These are phyloP conservation scores for Centaurea solstitialis DNA, from an alignment of 129 eudicot species.

Conservation along the genomic window DNA sequence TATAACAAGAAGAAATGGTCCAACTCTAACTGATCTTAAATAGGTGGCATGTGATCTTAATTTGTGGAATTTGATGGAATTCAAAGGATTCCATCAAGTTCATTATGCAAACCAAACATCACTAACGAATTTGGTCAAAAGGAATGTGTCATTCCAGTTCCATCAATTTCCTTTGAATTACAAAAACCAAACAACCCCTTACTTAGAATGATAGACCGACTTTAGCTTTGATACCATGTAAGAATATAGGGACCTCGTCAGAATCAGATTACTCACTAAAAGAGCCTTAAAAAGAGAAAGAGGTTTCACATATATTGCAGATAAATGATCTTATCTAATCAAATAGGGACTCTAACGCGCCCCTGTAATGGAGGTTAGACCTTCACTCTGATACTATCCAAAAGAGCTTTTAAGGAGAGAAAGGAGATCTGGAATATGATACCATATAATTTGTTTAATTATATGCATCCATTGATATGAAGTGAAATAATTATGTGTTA, in stretches of 20 bases:
- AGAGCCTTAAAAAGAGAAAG: background rate
- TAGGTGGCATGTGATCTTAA: too few species aligned
- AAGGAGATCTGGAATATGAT: background rate
- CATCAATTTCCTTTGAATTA: too few species aligned
- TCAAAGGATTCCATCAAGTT: too few species aligned
- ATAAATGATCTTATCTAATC: background rate
- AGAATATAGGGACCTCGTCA: background rate
- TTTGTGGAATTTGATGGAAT: too few species aligned
- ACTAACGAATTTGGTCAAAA: too few species aligned
- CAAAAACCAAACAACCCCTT: too few species aligned
- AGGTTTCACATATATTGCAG: background rate
- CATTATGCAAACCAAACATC: too few species aligned
- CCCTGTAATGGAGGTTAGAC: background rate
- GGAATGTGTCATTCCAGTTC: too few species aligned
- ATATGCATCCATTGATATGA: background rate
- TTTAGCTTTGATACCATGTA: background rate
- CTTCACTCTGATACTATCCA: background rate
- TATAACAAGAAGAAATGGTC: background rate
- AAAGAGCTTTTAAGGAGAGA: background rate
- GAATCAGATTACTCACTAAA: background rate
- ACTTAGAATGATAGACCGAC: background rate
- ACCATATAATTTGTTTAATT: background rate
- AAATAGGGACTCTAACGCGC: background rate
- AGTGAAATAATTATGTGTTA: background rate
- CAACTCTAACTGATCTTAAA: background rate